phyloP scores from a whole-genome alignment of 768 basidiomycete species.

The Kwoniella pini region DNA sequence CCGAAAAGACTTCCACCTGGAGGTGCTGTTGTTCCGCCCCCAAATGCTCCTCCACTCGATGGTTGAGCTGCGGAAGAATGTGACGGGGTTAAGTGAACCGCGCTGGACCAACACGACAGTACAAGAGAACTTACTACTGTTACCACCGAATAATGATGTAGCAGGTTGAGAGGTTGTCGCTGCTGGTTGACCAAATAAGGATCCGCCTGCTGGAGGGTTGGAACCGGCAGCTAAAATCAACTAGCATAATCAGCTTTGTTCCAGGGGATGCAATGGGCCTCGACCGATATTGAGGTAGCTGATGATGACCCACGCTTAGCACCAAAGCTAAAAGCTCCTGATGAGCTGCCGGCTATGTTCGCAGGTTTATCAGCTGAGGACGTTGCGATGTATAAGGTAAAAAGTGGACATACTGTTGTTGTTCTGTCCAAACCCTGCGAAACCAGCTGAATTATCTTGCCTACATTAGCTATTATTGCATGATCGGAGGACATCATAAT shows the following conservation, averaged over 20 bases:
- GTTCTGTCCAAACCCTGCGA: slow-evolving; percentile 42
- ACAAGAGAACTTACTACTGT: not conserved
- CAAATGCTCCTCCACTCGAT: slow-evolving; percentile 21
- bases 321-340: slow-evolving; percentile 29
- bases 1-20: slow-evolving; percentile 22
- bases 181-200: slow-evolving; percentile 23
- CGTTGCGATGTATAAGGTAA: not conserved
- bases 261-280: no score
- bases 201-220: slow-evolving; percentile 26
- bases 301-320: slow-evolving; percentile 19
- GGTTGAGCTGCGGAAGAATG: slow-evolving; percentile 20
- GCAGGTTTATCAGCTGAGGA: not conserved
- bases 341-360: slow-evolving; percentile 9
- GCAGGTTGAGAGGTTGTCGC: slow-evolving; percentile 6
- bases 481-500: not conserved
- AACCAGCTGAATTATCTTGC: slow-evolving; percentile 39
- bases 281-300: no score
- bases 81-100: slow-evolving; percentile 7
- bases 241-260: not conserved
- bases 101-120: slow-evolving; percentile 10
- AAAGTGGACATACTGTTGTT: slow-evolving; percentile 26
- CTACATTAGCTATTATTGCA: no score
- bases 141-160: slow-evolving; percentile 23
- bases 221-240: slow-evolving; percentile 15
- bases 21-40: slow-evolving; percentile 5